Percentiles rank a stretch among this genome's conserved stretches.
These are phyloP conservation scores for Candida hispaniensis DNA, from an alignment of 805 yeast species.

Conservation along the genomic window DNA sequence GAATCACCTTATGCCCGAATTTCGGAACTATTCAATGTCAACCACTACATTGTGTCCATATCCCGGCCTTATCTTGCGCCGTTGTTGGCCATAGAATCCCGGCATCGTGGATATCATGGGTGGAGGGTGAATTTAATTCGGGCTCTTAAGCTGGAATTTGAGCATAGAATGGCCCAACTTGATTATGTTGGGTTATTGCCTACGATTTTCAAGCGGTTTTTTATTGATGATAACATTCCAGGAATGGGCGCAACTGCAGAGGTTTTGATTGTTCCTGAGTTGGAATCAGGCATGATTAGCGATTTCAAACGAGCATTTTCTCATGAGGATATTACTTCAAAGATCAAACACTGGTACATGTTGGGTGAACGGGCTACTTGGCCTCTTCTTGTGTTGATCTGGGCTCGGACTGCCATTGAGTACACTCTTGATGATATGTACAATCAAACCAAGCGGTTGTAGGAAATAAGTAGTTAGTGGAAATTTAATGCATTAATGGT, in stretches of 20 bases:
- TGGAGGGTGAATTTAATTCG: conserved; percentile 38
- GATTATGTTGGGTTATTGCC: conserved; percentile 69
- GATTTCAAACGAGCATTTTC: conserved; percentile 73
- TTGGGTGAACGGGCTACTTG: conserved; percentile 91
- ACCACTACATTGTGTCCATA: conserved; percentile 80
- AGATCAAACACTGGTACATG: conserved; percentile 77
- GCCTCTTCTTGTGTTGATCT: conserved; percentile 76
- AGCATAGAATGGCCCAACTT: conserved; percentile 71
- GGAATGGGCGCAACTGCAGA: conserved; percentile 32
- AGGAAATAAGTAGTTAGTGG: too few relatives aligned
- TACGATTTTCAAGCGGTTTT: conserved; percentile 56
- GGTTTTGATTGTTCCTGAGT: conserved; percentile 81
- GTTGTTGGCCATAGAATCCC: conserved; percentile 67
- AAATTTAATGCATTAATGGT: too few relatives aligned
- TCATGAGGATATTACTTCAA: conserved; percentile 55
- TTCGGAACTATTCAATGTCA: conserved; percentile 88
- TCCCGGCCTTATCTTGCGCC: conserved; percentile 95
- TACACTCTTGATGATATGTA: conserved; percentile 73
- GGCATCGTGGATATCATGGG: conserved; percentile 41
- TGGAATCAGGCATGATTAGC: conserved; percentile 48
- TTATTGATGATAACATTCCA: conserved; percentile 82
- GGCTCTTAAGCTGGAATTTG: conserved; percentile 62
- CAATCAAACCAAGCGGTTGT: conserved; percentile 28
- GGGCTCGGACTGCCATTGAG: conserved; percentile 85
- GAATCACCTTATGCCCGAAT: conserved; percentile 75